These are phyloP conservation scores for Parasitella parasitica DNA, from an alignment of 371 early-diverging fungal species.

Conservation along the genomic window DNA sequence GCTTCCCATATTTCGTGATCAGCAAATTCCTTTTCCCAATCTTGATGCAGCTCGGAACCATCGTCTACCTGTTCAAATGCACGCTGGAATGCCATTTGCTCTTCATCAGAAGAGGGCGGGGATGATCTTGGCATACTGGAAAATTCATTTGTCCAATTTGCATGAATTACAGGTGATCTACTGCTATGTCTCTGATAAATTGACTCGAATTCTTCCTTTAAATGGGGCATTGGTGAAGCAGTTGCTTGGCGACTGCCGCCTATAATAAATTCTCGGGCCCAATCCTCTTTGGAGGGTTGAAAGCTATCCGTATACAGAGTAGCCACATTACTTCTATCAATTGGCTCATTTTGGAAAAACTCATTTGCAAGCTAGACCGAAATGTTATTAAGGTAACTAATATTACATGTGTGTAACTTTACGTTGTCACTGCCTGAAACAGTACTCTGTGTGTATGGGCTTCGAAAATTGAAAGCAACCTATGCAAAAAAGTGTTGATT, in stretches of 20 bases:
- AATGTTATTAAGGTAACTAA: too few species aligned
- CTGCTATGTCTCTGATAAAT: constrained; percentile 41
- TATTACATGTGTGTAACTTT: constrained; percentile 13
- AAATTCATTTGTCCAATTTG: constrained; percentile 48
- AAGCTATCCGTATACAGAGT: constrained; percentile 13
- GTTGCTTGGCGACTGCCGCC: constrained; percentile 39
- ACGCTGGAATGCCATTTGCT: constrained; percentile 63
- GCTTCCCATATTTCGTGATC: constrained; percentile 51
- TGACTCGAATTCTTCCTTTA: constrained; percentile 69
- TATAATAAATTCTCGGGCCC: constrained; percentile 69
- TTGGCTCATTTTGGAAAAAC: constrained; percentile 39
- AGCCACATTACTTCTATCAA: constrained; percentile 8
- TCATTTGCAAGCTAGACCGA: constrained; percentile 30
- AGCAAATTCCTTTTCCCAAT: constrained; percentile 57
- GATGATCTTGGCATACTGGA: constrained; percentile 9
- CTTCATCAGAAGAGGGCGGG: constrained; percentile 34
- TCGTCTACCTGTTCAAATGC: constrained; percentile 68
- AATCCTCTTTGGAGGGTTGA: constrained; percentile 42
- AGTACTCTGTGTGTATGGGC: constrained; percentile 15
- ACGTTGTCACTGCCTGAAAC: constrained; percentile 3
- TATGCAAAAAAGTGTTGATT: background rate
- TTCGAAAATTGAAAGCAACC: constrained; percentile 29
- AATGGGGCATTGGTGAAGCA: constrained; percentile 30
- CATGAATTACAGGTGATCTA: constrained; percentile 3
- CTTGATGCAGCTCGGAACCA: constrained; percentile 19